Evolutionary conservation across 225 moss, liverwort and hornwort genomes (phyloP).

Genomic region (Bryoerythrophyllum caledonicum): DNA sequence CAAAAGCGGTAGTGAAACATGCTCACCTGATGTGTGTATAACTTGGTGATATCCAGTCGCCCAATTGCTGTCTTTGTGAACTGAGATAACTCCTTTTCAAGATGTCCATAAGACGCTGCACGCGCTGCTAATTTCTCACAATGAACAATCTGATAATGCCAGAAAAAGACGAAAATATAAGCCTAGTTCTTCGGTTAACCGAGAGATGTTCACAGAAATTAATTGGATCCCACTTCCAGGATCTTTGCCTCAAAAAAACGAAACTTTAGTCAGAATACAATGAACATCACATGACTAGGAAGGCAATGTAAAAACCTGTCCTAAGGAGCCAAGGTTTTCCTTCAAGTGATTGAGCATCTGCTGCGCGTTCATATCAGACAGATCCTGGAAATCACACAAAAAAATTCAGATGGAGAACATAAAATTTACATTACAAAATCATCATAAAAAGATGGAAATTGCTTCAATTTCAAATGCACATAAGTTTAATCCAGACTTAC

Average conservation of each 20-base stretch:
- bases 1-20: background rate
- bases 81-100: constrained; percentile 48
- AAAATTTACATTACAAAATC: background rate
- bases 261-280: background rate
- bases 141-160: constrained; percentile 66
- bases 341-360: constrained; percentile 85
- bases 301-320: constrained; percentile 52
- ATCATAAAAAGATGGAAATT: background rate
- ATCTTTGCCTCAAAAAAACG: background rate
- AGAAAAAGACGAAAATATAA: background rate
- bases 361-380: constrained; percentile 55
- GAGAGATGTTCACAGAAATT: constrained; percentile 2
- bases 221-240: constrained; percentile 2
- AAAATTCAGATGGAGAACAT: background rate
- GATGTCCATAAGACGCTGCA: constrained; percentile 59
- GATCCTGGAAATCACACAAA: constrained; percentile 47
- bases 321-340: constrained; percentile 75
- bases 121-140: constrained; percentile 68
- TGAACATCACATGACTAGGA: constrained; percentile 3
- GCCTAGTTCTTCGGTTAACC: background rate
- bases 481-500: constrained; percentile 37
- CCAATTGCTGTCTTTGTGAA: constrained; percentile 55
- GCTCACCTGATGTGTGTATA: constrained; percentile 84
- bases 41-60: constrained; percentile 52
- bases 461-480: background rate